A percentile compares a stretch with the other conserved stretches of the same genome.
These are phyloP conservation scores for Naumovozyma baii DNA, from an alignment of 805 yeast genomes.

Conservation along the genomic window DNA sequence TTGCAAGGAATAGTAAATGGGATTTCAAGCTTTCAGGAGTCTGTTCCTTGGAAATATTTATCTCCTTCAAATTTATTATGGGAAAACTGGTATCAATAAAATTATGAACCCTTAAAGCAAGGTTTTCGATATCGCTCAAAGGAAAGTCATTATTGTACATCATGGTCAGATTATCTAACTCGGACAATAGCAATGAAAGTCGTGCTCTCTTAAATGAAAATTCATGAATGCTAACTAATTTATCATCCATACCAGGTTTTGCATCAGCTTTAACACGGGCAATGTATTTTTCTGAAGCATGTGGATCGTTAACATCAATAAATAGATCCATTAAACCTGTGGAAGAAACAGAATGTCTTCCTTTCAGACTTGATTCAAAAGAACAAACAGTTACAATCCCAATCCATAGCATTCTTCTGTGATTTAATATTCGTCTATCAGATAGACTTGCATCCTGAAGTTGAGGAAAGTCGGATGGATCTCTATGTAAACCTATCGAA, in stretches of 20 bases:
- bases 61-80: conserved; percentile 3
- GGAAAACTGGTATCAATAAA: conserved; percentile 17
- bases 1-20: conserved; percentile 3
- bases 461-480: conserved; percentile 25
- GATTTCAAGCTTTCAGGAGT: neutral
- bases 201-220: conserved; percentile 19
- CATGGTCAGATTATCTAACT: conserved; percentile 21
- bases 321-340: conserved; percentile 12
- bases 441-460: conserved; percentile 10
- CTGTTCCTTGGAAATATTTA: neutral
- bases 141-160: conserved; percentile 17
- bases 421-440: conserved; percentile 18
- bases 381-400: conserved; percentile 18
- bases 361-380: conserved; percentile 25
- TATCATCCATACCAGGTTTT: conserved; percentile 5
- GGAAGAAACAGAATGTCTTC: conserved; percentile 20
- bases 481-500: conserved; percentile 28
- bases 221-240: conserved; percentile 15
- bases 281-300: conserved; percentile 13
- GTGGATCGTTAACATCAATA: conserved; percentile 13
- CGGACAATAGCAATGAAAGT: conserved; percentile 18
- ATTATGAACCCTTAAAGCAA: conserved; percentile 14
- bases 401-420: conserved; percentile 27
- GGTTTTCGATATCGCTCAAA: conserved; percentile 12
- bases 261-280: conserved; percentile 16